Conservation (phyloP, 257 asterid species). For the Solanum sitiens region DNA sequence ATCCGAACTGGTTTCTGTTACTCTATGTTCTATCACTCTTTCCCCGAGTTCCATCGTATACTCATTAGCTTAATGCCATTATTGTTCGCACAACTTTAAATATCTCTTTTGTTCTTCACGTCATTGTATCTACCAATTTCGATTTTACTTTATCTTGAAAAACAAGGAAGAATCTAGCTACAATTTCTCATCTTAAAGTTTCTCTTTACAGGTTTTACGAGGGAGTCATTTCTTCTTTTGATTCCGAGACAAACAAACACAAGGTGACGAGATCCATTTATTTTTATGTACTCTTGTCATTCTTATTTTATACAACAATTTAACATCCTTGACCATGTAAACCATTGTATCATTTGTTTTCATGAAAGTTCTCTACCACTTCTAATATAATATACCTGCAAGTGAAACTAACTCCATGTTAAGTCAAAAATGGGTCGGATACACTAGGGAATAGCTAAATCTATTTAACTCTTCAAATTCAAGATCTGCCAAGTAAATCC, state of each 20-base stretch:
- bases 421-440: neutral
- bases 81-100: neutral
- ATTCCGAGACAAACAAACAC: slow-evolving; percentile 40
- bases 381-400: neutral
- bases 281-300: neutral
- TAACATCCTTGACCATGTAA: neutral
- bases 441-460: no score
- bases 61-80: neutral
- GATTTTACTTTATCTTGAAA: neutral
- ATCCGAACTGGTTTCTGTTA: neutral
- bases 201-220: slow-evolving; percentile 37
- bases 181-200: slow-evolving; percentile 4
- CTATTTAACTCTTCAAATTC: neutral
- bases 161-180: neutral
- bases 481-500: neutral
- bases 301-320: neutral
- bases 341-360: neutral
- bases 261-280: slow-evolving; percentile 9
- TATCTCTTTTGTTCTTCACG: neutral
- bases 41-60: neutral
- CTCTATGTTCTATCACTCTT: neutral
- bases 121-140: neutral
- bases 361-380: neutral
- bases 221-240: slow-evolving; percentile 34
- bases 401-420: neutral